phyloP scores from a whole-genome alignment of 2,329 filamentous ascomycete species.

The Phyllosticta paracitricarpa region DNA sequence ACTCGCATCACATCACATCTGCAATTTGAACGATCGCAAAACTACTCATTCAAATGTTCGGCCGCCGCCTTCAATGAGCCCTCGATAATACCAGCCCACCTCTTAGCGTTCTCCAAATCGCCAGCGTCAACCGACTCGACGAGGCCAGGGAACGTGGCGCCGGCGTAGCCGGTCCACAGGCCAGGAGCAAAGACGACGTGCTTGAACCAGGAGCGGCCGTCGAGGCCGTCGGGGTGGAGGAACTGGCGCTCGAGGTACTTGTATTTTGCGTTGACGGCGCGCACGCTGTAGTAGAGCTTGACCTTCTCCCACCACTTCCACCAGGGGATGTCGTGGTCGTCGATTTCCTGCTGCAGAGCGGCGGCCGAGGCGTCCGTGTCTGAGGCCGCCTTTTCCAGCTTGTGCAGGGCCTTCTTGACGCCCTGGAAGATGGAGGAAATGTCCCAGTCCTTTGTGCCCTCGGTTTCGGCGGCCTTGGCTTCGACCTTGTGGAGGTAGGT shows the following conservation, averaged over 20 bases:
- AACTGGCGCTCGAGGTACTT: conserved; percentile 77
- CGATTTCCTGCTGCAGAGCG: conserved; percentile 38
- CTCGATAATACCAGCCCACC: conserved; percentile 35
- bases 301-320: conserved; percentile 65
- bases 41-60: conserved; percentile 19
- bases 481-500: conserved; percentile 35
- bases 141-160: conserved; percentile 57
- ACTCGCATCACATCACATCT: neutral
- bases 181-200: conserved; percentile 90
- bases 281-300: conserved; percentile 52
- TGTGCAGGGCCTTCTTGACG: conserved; percentile 40
- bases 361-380: conserved; percentile 44
- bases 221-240: conserved; percentile 63
- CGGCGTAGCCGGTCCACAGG: conserved; percentile 82
- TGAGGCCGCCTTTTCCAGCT: conserved; percentile 39
- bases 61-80: conserved; percentile 26
- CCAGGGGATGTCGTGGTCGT: conserved; percentile 54
- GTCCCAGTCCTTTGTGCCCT: conserved; percentile 14
- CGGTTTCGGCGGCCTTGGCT: conserved; percentile 6
- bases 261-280: conserved; percentile 66
- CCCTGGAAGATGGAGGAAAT: conserved; percentile 29
- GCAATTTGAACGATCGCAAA: neutral
- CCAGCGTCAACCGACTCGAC: conserved; percentile 50
- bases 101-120: conserved; percentile 28
- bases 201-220: conserved; percentile 81